Conservation (phyloP, 768 basidiomycete genomes). For the Tubosaeta sp. region DNA sequence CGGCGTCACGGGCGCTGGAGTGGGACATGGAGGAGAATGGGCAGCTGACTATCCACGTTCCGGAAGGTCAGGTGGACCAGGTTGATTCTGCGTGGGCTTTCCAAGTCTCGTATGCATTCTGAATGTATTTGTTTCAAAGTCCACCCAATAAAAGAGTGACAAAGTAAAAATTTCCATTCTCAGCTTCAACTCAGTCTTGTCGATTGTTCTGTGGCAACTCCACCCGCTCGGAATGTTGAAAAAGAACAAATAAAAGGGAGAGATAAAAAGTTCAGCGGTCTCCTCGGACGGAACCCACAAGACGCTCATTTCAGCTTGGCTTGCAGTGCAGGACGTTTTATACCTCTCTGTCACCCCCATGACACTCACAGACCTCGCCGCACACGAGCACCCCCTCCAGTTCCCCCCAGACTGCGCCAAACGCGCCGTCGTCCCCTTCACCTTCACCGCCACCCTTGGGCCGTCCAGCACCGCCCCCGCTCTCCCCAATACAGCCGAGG, state of each 20-base stretch:
- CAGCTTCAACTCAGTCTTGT: background rate
- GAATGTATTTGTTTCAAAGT: too few relatives aligned
- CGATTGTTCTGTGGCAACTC: too few relatives aligned
- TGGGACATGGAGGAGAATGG: conserved; percentile 24
- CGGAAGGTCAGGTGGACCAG: conserved; percentile 1
- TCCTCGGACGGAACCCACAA: background rate
- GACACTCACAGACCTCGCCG: background rate
- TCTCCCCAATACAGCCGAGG: background rate
- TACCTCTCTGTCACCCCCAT: conserved; percentile 3
- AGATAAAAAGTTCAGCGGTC: background rate
- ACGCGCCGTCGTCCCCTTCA: background rate
- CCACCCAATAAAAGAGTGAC: too few relatives aligned
- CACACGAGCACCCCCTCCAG: background rate
- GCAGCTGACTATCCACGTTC: background rate
- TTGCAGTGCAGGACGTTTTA: conserved; percentile 1
- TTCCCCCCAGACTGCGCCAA: background rate
- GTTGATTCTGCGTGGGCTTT: conserved; percentile 41
- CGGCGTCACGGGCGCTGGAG: too few relatives aligned
- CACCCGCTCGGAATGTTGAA: background rate
- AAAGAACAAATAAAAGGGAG: background rate
- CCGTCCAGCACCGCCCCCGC: background rate
- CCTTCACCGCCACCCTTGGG: background rate
- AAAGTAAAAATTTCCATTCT: background rate
- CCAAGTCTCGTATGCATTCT: conserved; percentile 30
- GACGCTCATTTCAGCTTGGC: background rate